phyloP scores from a whole-genome alignment of 2,329 filamentous ascomycete genomes.

The Thermoascus crustaceus region DNA sequence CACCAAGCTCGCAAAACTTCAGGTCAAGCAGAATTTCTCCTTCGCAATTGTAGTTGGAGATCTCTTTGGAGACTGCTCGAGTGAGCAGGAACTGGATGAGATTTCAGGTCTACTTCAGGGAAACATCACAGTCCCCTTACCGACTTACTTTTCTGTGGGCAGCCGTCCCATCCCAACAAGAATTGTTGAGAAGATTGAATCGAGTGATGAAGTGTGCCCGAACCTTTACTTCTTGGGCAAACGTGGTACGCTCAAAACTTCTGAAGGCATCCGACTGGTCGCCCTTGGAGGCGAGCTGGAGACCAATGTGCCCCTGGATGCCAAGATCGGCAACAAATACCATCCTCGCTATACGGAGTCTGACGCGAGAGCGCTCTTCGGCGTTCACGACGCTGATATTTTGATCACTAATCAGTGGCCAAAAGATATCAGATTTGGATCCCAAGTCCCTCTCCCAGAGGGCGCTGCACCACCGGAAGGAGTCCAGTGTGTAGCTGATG shows the following conservation, averaged over 20 bases:
- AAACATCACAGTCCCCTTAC: conserved; percentile 64
- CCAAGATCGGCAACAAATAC: conserved; percentile 53
- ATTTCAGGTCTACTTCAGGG: conserved; percentile 62
- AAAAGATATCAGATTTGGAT: conserved; percentile 59
- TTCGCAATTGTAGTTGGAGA: conserved; percentile 80
- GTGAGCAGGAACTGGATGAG: conserved; percentile 47
- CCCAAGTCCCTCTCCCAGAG: conserved; percentile 54
- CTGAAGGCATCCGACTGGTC: conserved; percentile 82
- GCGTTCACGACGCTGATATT: conserved; percentile 74
- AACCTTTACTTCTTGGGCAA: conserved; percentile 89
- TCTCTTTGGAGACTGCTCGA: conserved; percentile 56
- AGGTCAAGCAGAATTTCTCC: conserved; percentile 79
- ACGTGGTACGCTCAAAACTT: conserved; percentile 77
- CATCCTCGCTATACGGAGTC: conserved; percentile 68
- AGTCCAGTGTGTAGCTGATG: conserved; percentile 64
- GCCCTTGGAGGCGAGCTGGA: conserved; percentile 66
- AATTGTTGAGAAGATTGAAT: conserved; percentile 65
- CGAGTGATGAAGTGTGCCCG: conserved; percentile 67
- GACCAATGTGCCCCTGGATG: conserved; percentile 39
- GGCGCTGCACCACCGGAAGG: conserved; percentile 44
- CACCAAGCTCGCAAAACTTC: conserved; percentile 68
- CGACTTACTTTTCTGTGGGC: conserved; percentile 86
- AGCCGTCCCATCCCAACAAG: conserved; percentile 59
- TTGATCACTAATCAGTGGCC: conserved; percentile 86
- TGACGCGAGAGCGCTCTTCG: conserved; percentile 67